These are phyloP conservation scores for Penicillium antarcticum DNA, from an alignment of 495 filamentous ascomycete genomes.

Conservation along the genomic window DNA sequence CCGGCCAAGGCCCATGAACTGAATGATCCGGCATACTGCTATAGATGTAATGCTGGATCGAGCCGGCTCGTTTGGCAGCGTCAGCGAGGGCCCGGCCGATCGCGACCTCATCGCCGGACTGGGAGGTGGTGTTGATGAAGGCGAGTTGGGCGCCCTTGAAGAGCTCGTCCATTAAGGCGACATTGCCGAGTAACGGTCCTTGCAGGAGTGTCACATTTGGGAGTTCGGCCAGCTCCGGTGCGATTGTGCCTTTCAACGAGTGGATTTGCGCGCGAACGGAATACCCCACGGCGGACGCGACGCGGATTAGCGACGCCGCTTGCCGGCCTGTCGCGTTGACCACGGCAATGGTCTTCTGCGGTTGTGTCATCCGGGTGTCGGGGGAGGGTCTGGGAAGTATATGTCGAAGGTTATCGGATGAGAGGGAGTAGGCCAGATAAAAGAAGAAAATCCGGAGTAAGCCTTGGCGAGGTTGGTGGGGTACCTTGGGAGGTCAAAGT, in stretches of 20 bases:
- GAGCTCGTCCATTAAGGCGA: constrained; percentile 65
- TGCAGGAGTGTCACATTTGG: constrained; percentile 81
- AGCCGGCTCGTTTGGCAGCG: constrained; percentile 76
- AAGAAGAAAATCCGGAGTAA: constrained; percentile 28
- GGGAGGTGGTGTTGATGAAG: constrained; percentile 97
- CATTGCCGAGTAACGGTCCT: constrained; percentile 73
- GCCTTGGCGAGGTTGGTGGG: constrained; percentile 31
- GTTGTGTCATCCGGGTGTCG: constrained; percentile 40
- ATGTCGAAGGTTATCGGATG: constrained; percentile 5
- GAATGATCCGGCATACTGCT: constrained; percentile 96
- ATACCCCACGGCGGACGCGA: constrained; percentile 88
- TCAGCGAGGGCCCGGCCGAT: constrained; percentile 86
- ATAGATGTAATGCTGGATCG: constrained; percentile 87
- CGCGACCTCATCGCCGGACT: constrained; percentile 85
- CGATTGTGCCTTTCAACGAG: constrained; percentile 76
- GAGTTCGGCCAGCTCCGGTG: constrained; percentile 73
- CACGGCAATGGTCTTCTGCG: constrained; percentile 77
- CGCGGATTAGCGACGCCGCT: constrained; percentile 87
- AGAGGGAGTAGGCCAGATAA: constrained; percentile 4
- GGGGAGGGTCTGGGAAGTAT: neutral
- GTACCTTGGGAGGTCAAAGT: constrained; percentile 23
- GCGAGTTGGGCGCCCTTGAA: constrained; percentile 83
- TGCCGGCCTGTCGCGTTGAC: constrained; percentile 92
- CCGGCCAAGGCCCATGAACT: constrained; percentile 70
- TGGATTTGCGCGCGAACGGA: constrained; percentile 84